Conservation (phyloP, 176 grass and related monocot genomes). For the Lolium multiflorum region DNA sequence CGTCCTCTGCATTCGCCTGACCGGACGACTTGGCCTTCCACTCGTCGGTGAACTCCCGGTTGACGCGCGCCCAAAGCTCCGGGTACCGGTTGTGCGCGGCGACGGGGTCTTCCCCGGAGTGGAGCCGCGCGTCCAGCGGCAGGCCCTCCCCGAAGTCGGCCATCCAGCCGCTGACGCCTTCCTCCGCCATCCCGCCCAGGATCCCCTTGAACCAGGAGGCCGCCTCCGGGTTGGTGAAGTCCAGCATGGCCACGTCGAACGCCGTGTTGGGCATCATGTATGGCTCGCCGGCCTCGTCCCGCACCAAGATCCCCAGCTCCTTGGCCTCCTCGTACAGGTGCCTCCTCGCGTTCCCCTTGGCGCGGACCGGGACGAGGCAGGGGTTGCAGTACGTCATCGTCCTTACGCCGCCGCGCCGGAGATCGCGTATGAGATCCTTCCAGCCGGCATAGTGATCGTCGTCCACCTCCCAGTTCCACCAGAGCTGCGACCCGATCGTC, state of each 20-base stretch:
- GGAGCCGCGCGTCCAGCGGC: conserved; percentile 78
- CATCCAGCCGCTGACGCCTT: conserved; percentile 89
- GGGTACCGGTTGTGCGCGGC: conserved; percentile 85
- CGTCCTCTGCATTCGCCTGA: neutral
- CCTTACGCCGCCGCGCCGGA: conserved; percentile 55
- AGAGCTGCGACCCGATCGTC: conserved; percentile 84
- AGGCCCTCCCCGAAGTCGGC: conserved; percentile 96
- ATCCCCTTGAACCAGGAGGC: conserved; percentile 83
- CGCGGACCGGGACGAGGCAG: conserved; percentile 76
- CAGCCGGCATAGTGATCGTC: conserved; percentile 65
- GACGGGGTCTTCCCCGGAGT: conserved; percentile 82
- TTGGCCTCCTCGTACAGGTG: conserved; percentile 84
- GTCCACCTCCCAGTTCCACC: conserved; percentile 98
- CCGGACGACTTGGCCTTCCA: conserved; percentile 36
- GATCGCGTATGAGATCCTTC: conserved; percentile 66
- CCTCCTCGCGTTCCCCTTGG: conserved; percentile 59
- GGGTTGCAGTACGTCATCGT: conserved; percentile 93
- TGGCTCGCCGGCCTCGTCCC: conserved; percentile 63
- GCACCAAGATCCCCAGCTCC: conserved; percentile 66
- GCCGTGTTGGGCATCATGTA: conserved; percentile 96
- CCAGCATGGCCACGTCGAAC: conserved; percentile 93
- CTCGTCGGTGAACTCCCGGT: conserved; percentile 86
- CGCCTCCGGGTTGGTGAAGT: conserved; percentile 80
- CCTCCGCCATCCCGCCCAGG: conserved; percentile 66
- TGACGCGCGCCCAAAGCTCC: conserved; percentile 91